Conservation (phyloP, 306 rosid species). For the cucumber (Cucumis sativus) region DNA sequence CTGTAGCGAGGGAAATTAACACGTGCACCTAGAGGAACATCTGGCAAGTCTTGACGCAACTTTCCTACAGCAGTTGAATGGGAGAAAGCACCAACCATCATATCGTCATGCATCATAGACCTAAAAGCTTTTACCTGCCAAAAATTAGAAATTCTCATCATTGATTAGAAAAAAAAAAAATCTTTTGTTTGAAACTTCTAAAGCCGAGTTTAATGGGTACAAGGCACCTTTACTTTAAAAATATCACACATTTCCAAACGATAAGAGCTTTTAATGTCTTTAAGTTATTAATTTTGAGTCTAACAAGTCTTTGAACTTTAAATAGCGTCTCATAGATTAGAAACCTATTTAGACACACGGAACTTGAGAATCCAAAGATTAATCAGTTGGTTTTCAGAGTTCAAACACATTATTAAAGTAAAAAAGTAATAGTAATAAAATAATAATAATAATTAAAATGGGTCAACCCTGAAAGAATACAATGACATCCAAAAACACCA, state of each 20-base stretch:
- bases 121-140: constrained; percentile 94
- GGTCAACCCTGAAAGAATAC: too few species aligned
- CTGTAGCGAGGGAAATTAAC: constrained; percentile 62
- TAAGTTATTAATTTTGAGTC: neutral
- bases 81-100: constrained; percentile 98
- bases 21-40: constrained; percentile 78
- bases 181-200: neutral
- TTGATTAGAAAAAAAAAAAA: neutral
- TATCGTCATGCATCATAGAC: constrained; percentile 71
- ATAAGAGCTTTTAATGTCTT: neutral
- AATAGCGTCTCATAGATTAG: too few species aligned
- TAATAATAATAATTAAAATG: too few species aligned
- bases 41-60: constrained; percentile 79
- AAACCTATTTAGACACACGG: neutral
- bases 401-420: neutral
- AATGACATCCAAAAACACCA: too few species aligned
- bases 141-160: neutral
- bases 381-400: neutral
- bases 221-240: neutral
- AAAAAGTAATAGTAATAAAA: too few species aligned
- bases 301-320: neutral
- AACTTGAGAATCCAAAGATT: neutral
- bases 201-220: neutral
- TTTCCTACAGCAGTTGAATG: constrained; percentile 97
- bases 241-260: neutral